Evolutionary conservation across 305 asterid species (phyloP).

Genomic region (Fraxinus dipetala): DNA sequence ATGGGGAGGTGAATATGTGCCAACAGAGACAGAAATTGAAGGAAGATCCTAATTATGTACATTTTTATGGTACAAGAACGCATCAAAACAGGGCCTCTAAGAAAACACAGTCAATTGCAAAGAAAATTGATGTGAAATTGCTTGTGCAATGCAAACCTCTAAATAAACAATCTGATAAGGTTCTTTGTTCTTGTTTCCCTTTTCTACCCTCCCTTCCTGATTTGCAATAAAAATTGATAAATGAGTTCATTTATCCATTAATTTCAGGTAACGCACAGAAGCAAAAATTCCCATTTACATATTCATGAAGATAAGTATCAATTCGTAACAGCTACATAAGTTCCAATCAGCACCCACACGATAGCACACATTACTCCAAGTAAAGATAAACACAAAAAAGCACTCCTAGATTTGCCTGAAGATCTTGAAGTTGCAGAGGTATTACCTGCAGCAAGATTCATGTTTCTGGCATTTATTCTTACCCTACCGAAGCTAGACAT

Average conservation of each 20-base stretch:
- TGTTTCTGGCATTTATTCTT: slow-evolving; percentile 42
- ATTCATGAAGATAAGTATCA: slow-evolving; percentile 22
- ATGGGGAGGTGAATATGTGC: neutral
- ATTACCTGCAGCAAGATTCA: slow-evolving; percentile 50
- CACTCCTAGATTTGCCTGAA: slow-evolving; percentile 40
- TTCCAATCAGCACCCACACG: slow-evolving; percentile 59
- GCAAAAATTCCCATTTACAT: slow-evolving; percentile 28
- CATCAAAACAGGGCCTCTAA: neutral
- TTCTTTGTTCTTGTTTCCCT: neutral
- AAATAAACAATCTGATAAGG: neutral
- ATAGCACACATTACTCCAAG: slow-evolving; percentile 69
- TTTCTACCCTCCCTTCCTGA: neutral
- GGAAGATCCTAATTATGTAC: neutral
- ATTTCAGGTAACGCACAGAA: slow-evolving; percentile 15
- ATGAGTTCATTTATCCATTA: slow-evolving; percentile 8
- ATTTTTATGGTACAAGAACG: neutral
- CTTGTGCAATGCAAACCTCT: neutral
- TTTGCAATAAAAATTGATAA: neutral
- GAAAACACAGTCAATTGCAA: neutral
- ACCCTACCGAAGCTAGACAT: slow-evolving; percentile 72
- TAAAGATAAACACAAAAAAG: slow-evolving; percentile 54
- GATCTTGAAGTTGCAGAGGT: slow-evolving; percentile 46
- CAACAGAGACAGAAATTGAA: neutral
- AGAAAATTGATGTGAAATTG: neutral
- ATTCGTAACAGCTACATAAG: slow-evolving; percentile 27